Conservation (phyloP, 306 rosid species). For the Glycyrrhiza uralensis region DNA sequence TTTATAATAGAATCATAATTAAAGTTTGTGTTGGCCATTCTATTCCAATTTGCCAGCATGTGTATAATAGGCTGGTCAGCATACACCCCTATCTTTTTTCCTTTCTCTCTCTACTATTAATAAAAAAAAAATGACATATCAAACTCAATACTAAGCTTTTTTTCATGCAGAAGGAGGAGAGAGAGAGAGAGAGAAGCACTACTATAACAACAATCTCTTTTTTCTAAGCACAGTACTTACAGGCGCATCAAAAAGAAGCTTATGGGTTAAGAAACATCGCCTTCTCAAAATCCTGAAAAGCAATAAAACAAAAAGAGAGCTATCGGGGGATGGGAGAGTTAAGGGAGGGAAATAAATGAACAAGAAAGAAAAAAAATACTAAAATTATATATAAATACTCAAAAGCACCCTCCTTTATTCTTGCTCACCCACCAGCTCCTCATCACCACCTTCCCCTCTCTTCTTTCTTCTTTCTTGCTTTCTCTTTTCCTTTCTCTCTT, state of each 20-base stretch:
- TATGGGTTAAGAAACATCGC: conserved; percentile 70
- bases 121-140: conserved; percentile 23
- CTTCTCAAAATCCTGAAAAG: conserved; percentile 85
- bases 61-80: conserved; percentile 34
- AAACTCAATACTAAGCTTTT: conserved; percentile 32
- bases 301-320: conserved; percentile 66
- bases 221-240: conserved; percentile 33
- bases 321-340: background rate
- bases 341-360: too few species aligned
- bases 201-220: conserved; percentile 35
- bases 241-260: conserved; percentile 55
- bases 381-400: conserved; percentile 58
- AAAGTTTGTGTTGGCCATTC: conserved; percentile 37
- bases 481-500: conserved; percentile 27
- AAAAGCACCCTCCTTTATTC: conserved; percentile 60
- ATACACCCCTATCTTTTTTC: background rate
- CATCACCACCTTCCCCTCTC: conserved; percentile 27
- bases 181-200: conserved; percentile 39
- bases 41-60: conserved; percentile 24
- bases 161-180: conserved; percentile 46
- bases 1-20: conserved; percentile 26
- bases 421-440: too few species aligned
- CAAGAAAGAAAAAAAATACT: conserved; percentile 2
- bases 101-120: conserved; percentile 17
- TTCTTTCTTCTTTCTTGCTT: conserved; percentile 30